A percentile compares a stretch with the other conserved stretches of the same genome.
Conservation (phyloP, 2,329 filamentous ascomycete species). For the Tolypocladium tundrense region DNA sequence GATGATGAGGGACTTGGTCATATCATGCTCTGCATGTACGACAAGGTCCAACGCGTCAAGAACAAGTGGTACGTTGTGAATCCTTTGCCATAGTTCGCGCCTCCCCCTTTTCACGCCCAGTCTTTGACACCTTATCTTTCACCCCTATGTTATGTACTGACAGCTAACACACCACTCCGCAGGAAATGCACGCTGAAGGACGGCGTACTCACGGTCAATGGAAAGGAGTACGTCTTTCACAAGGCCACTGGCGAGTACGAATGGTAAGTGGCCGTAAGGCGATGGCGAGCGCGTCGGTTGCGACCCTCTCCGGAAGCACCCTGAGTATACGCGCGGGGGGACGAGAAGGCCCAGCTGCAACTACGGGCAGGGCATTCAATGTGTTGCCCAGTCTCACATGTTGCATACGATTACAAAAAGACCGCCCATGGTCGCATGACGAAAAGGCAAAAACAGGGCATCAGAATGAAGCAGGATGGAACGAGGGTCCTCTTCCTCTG, state of each 20-base stretch:
- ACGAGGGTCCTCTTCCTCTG: neutral
- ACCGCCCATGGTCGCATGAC: neutral
- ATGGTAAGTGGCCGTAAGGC: slow-evolving; percentile 51
- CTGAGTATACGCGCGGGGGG: neutral
- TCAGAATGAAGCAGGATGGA: neutral
- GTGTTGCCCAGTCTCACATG: neutral
- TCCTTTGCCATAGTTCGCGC: neutral
- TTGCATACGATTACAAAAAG: neutral
- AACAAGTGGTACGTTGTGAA: slow-evolving; percentile 68
- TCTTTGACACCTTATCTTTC: slow-evolving; percentile 4
- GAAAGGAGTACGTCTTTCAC: slow-evolving; percentile 95
- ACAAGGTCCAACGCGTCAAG: slow-evolving; percentile 98
- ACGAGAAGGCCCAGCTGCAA: too few relatives aligned
- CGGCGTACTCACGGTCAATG: slow-evolving; percentile 84
- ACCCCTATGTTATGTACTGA: neutral
- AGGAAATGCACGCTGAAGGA: slow-evolving; percentile 98
- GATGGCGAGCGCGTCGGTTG: neutral
- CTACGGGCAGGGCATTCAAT: neutral
- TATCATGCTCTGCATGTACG: slow-evolving; percentile 98
- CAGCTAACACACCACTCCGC: slow-evolving; percentile 10
- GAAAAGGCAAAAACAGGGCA: neutral
- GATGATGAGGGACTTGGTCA: slow-evolving; percentile 76
- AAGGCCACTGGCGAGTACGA: slow-evolving; percentile 97
- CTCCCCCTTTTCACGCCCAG: neutral
- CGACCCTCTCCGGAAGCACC: neutral